These are phyloP conservation scores for Lachnellula willkommii DNA, from an alignment of 2,329 filamentous ascomycete genomes.

Conservation along the genomic window DNA sequence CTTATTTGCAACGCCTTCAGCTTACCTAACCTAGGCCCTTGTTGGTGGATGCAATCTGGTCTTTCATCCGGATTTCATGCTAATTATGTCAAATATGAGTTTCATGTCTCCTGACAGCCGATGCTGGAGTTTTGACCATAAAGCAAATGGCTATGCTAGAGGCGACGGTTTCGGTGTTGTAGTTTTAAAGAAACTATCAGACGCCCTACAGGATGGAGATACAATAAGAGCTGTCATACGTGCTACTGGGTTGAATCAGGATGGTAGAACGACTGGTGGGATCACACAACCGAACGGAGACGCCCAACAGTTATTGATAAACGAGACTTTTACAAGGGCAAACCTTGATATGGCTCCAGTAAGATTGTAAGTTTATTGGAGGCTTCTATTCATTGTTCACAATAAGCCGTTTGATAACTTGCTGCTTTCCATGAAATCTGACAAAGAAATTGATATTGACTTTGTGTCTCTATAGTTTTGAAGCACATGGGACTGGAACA, in stretches of 20 bases:
- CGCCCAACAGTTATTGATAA: constrained; percentile 33
- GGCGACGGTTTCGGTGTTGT: constrained; percentile 56
- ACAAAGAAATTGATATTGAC: too few species aligned
- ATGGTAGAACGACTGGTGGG: constrained; percentile 50
- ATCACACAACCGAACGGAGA: constrained; percentile 48
- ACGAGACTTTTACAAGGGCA: constrained; percentile 1
- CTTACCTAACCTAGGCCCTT: constrained; percentile 44
- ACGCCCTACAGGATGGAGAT: constrained; percentile 54
- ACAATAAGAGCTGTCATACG: constrained; percentile 51
- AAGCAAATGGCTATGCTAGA: constrained; percentile 57
- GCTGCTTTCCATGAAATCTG: too few species aligned
- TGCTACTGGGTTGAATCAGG: constrained; percentile 45
- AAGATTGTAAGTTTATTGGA: neutral
- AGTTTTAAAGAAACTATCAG: constrained; percentile 51
- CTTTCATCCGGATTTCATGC: constrained; percentile 51
- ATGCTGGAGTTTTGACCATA: constrained; percentile 50
- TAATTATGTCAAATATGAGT: constrained; percentile 21
- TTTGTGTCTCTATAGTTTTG: neutral
- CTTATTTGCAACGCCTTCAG: constrained; percentile 32
- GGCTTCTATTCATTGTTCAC: too few species aligned
- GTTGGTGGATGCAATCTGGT: constrained; percentile 40
- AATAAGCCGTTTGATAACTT: too few species aligned
- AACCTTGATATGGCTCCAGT: neutral
- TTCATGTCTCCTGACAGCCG: constrained; percentile 27
- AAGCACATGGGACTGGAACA: constrained; percentile 9